These are phyloP conservation scores for Exophiala calicioides DNA, from an alignment of 2,329 filamentous ascomycete genomes.

Conservation along the genomic window DNA sequence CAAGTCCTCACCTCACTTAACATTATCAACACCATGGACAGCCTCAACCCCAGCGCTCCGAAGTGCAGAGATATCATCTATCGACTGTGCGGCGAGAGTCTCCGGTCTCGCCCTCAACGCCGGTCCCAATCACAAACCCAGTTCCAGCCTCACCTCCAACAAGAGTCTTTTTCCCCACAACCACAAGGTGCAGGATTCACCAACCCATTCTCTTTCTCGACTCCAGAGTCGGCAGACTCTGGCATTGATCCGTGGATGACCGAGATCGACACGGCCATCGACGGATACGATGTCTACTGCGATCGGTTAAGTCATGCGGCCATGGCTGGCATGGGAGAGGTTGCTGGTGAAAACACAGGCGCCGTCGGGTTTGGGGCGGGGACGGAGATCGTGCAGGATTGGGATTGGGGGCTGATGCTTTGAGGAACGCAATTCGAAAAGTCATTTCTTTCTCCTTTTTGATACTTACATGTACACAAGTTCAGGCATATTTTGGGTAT, in stretches of 20 bases:
- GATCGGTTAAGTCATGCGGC: slow-evolving; percentile 23
- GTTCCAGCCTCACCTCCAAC: slow-evolving; percentile 2
- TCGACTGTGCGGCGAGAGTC: slow-evolving; percentile 23
- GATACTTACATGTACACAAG: too few species aligned
- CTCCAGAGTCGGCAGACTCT: slow-evolving; percentile 9
- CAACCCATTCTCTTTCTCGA: slow-evolving; percentile 9
- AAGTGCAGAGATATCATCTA: slow-evolving; percentile 27
- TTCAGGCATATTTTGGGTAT: too few species aligned
- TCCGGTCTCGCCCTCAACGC: slow-evolving; percentile 1
- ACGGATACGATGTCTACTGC: slow-evolving; percentile 25
- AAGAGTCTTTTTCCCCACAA: slow-evolving; percentile 1
- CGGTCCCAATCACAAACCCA: slow-evolving; percentile 1
- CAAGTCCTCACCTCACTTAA: slow-evolving; percentile 21
- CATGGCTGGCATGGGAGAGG: slow-evolving; percentile 17
- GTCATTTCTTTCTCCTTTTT: too few species aligned
- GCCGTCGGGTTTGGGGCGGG: slow-evolving; percentile 10
- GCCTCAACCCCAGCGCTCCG: slow-evolving; percentile 23
- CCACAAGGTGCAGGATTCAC: neutral
- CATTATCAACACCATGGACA: slow-evolving; percentile 24
- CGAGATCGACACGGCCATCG: slow-evolving; percentile 26
- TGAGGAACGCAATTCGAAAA: too few species aligned
- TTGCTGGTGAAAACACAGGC: neutral
- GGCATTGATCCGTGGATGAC: slow-evolving; percentile 24
- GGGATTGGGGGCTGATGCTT: slow-evolving; percentile 23
- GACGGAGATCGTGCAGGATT: slow-evolving; percentile 22